Evolutionary conservation across 176 grass and related monocot species (phyloP).

Genomic region (Aegilops bicornis): DNA sequence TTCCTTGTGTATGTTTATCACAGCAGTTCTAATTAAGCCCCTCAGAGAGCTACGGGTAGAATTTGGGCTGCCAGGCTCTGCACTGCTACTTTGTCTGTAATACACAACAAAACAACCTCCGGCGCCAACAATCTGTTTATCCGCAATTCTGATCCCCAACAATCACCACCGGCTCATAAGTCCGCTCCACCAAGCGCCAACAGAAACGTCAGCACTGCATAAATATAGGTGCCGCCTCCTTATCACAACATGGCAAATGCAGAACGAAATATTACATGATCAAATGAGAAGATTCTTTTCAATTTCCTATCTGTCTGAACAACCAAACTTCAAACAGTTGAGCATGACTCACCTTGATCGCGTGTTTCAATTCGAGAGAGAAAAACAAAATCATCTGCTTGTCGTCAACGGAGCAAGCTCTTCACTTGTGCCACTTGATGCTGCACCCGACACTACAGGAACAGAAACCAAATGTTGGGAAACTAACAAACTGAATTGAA

Average conservation of each 20-base stretch:
- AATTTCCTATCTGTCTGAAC: not conserved
- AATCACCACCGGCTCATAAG: not conserved
- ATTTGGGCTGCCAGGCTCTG: not conserved
- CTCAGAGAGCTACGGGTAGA: not conserved
- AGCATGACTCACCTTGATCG: not conserved
- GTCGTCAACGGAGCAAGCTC: not conserved
- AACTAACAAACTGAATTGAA: not conserved
- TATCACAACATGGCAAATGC: not conserved
- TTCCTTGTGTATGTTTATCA: not conserved
- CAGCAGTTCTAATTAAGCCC: not conserved
- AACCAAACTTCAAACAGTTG: not conserved
- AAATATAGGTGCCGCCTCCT: not conserved
- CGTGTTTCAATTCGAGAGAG: not conserved
- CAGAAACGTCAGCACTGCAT: not conserved
- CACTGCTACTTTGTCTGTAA: not conserved
- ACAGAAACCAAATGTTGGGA: not conserved
- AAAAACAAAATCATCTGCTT: not conserved
- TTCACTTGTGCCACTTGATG: conserved; percentile 90
- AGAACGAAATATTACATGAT: not conserved
- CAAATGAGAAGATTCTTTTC: not conserved
- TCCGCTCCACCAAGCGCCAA: not conserved
- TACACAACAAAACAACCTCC: not conserved
- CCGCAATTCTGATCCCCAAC: no score
- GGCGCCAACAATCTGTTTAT: no score
- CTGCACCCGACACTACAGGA: conserved; percentile 77